Percentiles rank a stretch among this genome's conserved stretches.
Conservation (phyloP, 2,329 filamentous ascomycete genomes). For the Colletotrichum gigasporum region DNA sequence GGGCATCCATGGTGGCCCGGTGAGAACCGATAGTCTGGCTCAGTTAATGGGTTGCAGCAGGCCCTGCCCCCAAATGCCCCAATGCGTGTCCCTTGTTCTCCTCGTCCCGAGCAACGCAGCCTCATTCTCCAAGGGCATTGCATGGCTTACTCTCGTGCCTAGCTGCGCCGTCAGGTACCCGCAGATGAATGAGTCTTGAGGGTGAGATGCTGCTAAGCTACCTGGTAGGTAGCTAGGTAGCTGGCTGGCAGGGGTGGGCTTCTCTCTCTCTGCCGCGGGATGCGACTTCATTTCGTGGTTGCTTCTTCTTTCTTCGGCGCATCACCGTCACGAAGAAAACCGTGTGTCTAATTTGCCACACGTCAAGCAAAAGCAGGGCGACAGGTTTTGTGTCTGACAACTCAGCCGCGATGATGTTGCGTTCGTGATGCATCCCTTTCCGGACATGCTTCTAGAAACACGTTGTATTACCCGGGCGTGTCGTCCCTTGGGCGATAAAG, state of each 20-base stretch:
- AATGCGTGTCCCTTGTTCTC: neutral
- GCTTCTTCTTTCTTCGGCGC: neutral
- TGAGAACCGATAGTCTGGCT: conserved; percentile 19
- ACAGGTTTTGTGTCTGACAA: neutral
- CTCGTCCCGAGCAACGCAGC: neutral
- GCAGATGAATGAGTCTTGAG: no score
- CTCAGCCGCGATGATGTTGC: neutral
- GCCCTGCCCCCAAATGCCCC: neutral
- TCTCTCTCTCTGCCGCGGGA: no score
- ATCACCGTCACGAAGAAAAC: neutral
- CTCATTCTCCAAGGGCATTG: neutral
- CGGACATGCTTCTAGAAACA: no score
- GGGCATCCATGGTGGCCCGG: conserved; percentile 5
- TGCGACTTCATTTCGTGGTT: no score
- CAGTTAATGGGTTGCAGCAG: neutral
- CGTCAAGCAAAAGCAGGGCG: neutral
- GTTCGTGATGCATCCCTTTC: no score
- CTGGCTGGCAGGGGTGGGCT: no score
- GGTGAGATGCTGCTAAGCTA: no score
- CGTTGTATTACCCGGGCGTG: no score
- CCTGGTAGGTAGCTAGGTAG: no score
- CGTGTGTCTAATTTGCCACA: conserved; percentile 18
- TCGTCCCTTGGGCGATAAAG: no score
- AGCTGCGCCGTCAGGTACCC: no score
- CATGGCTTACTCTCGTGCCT: no score